Evolutionary conservation across 495 filamentous ascomycete genomes (phyloP).

Genomic region (Xylona heveae): DNA sequence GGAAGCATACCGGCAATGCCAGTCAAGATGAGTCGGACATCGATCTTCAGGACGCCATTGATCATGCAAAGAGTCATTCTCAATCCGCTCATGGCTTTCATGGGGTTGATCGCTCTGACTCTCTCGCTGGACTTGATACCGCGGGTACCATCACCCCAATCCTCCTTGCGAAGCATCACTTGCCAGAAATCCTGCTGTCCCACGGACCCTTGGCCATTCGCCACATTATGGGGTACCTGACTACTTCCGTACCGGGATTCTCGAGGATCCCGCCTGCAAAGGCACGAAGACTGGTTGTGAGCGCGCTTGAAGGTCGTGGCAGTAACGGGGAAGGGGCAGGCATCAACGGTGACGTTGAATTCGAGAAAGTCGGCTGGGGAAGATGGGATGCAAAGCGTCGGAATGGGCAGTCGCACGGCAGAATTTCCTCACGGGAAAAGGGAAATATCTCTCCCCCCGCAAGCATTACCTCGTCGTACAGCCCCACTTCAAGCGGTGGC

Average conservation of each 20-base stretch:
- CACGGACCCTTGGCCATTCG: conserved; percentile 87
- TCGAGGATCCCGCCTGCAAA: conserved; percentile 78
- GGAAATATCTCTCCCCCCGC: conserved; percentile 17
- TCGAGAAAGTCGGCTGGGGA: conserved; percentile 95
- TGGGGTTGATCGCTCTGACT: conserved; percentile 7
- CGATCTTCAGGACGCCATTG: conserved; percentile 48
- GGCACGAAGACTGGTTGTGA: conserved; percentile 71
- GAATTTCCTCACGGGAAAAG: conserved; percentile 2
- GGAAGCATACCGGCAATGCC: conserved; percentile 29
- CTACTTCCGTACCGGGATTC: conserved; percentile 83
- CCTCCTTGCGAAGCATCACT: conserved; percentile 77
- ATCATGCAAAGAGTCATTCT: conserved; percentile 16
- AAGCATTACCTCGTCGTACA: conserved; percentile 27
- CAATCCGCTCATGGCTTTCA: conserved; percentile 14
- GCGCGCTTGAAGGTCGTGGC: conserved; percentile 58
- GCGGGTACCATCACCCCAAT: conserved; percentile 64
- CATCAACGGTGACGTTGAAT: conserved; percentile 65
- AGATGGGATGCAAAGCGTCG: conserved; percentile 69
- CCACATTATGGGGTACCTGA: conserved; percentile 82
- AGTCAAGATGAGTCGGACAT: conserved; percentile 70
- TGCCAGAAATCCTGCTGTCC: conserved; percentile 72
- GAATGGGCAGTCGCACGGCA: conserved; percentile 16
- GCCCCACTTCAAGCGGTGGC: neutral
- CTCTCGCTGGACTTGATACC: conserved; percentile 38
- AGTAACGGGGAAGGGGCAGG: conserved; percentile 34